Percentiles rank a stretch among this genome's conserved stretches.
phyloP scores from a whole-genome alignment of 1,139 yeast species.

The Geotrichum restrictum region DNA sequence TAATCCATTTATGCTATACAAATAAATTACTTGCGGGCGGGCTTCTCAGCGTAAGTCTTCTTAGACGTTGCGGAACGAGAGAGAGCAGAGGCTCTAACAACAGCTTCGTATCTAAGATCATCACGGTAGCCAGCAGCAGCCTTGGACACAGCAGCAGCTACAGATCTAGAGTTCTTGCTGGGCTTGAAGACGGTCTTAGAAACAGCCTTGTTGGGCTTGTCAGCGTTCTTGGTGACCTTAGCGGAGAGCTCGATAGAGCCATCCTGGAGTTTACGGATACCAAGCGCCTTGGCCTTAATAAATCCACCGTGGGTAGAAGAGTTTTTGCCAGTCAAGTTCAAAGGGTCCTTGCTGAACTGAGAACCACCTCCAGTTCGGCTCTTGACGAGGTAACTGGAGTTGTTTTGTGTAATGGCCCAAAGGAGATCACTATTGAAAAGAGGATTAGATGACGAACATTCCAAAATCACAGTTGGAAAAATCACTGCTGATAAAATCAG shows the following conservation, averaged over 20 bases:
- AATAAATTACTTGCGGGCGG: slow-evolving; percentile 22
- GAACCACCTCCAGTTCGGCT: slow-evolving; percentile 42
- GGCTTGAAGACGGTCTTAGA: slow-evolving; percentile 42
- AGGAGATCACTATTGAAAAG: slow-evolving; percentile 42
- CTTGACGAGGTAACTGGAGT: slow-evolving; percentile 48
- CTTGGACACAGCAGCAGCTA: slow-evolving; percentile 46
- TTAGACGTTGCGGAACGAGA: slow-evolving; percentile 41
- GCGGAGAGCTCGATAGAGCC: slow-evolving; percentile 45
- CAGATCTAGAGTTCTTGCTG: slow-evolving; percentile 43
- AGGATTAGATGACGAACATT: background rate
- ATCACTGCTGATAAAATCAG: no score
- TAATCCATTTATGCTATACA: slow-evolving; percentile 2
- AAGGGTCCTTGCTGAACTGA: slow-evolving; percentile 48
- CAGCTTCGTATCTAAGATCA: slow-evolving; percentile 46
- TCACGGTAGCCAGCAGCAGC: slow-evolving; percentile 47
- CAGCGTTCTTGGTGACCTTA: slow-evolving; percentile 43
- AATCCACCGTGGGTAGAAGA: slow-evolving; percentile 46
- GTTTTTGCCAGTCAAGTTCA: slow-evolving; percentile 47
- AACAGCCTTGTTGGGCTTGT: slow-evolving; percentile 45
- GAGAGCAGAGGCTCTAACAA: slow-evolving; percentile 46
- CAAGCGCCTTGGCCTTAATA: slow-evolving; percentile 48
- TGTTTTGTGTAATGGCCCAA: slow-evolving; percentile 49
- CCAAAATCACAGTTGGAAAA: no score
- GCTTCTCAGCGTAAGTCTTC: slow-evolving; percentile 37
- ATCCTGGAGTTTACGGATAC: slow-evolving; percentile 37